Base-by-base conservation (phyloP, 371 early-diverging fungal species). In the Mucor piriformis region DNA sequence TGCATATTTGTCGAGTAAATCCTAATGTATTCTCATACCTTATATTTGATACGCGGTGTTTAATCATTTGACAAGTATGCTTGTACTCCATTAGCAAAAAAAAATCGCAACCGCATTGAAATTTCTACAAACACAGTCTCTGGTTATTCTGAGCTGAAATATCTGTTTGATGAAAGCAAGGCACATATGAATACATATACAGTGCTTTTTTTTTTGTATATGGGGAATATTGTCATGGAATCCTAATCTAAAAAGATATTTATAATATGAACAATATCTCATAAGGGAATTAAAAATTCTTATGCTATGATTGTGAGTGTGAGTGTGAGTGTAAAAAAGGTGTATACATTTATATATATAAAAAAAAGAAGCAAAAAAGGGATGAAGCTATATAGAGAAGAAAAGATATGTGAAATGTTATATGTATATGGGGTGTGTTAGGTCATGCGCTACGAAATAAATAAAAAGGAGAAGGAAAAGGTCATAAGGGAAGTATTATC, bases 191-290 rank as follows among this genome's bases (percentile, higher is more conserved):
- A 29, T 8, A 29, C 8, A 29, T 6, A 29, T 8, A 1, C 1
- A 29, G n/a, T n/a, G n/a, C n/a, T n/a, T n/a, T n/a, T n/a, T n/a
- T n/a, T n/a, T n/a, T n/a, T n/a, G n/a, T n/a, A n/a, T n/a, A n/a
- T n/a, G n/a, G n/a, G n/a, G 52, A 24, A 43, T 33, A 52, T 25
- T 16, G 13, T 38, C 7, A 38, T 12, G 5, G 15, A 25, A 38
- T 38, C 52, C 52, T 38, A 52, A 37, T 21, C 52, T 38, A 13
- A 38, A 42, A 42, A n/a, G n/a, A n/a, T n/a, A n/a, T n/a, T n/a
- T n/a, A n/a, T n/a, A n/a, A n/a, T n/a, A n/a, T n/a, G n/a, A n/a
- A n/a, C n/a, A n/a, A n/a, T n/a, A n/a, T n/a, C n/a, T n/a, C n/a
- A n/a, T n/a, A n/a, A n/a, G n/a, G n/a, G 51, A 29, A 51, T 51